phyloP scores from a whole-genome alignment of 2,329 filamentous ascomycete species.

The Phaeosphaeriaceae sp. region DNA sequence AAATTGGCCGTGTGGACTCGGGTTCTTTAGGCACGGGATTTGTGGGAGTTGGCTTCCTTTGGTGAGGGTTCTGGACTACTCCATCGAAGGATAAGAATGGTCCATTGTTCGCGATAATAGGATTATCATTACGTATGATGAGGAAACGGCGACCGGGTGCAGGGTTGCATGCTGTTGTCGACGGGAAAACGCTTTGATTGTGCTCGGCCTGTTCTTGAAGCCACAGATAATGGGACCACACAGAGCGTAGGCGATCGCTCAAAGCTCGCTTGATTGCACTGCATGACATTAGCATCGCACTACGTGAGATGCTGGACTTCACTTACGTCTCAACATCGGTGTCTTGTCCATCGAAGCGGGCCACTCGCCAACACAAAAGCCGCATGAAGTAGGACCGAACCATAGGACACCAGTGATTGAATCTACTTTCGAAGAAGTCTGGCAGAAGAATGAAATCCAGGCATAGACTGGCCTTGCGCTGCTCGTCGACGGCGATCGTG shows the following conservation, averaged over 20 bases:
- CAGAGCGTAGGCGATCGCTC: conserved; percentile 71
- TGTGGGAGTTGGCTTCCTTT: conserved; percentile 35
- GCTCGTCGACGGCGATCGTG: conserved; percentile 69
- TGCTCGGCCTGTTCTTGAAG: conserved; percentile 72
- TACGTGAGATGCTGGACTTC: neutral
- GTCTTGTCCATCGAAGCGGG: conserved; percentile 73
- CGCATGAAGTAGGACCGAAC: conserved; percentile 93
- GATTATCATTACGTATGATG: conserved; percentile 83
- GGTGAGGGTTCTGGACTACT: conserved; percentile 55
- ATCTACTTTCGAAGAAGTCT: conserved; percentile 79
- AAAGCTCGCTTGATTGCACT: conserved; percentile 75
- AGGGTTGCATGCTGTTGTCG: conserved; percentile 82
- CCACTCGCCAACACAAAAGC: conserved; percentile 87
- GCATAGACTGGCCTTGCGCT: conserved; percentile 75
- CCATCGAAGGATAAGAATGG: conserved; percentile 71
- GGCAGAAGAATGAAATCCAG: conserved; percentile 78
- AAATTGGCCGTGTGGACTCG: conserved; percentile 35
- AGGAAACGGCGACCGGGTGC: conserved; percentile 86
- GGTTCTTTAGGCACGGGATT: conserved; percentile 30
- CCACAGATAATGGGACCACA: conserved; percentile 83
- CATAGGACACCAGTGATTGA: conserved; percentile 97
- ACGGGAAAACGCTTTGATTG: conserved; percentile 66
- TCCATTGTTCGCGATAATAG: conserved; percentile 59
- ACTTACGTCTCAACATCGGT: conserved; percentile 73
- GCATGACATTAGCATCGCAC: conserved; percentile 22